phyloP scores from a whole-genome alignment of 1,284 basidiomycete species.

The Boletus mariae region DNA sequence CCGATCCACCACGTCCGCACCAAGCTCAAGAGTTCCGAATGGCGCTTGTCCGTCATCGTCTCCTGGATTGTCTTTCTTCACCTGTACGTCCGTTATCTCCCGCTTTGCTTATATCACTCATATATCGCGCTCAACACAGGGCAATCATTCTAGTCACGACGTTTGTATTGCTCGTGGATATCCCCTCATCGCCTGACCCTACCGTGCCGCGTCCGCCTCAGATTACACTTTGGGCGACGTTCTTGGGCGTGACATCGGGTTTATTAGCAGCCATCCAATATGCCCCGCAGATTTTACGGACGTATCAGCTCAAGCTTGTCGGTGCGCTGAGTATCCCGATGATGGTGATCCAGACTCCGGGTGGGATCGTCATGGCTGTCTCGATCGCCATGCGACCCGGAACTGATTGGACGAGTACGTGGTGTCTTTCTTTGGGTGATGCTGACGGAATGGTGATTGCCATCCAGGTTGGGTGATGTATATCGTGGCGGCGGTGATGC shows the following conservation, averaged over 20 bases:
- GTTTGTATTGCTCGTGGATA: conserved; percentile 50
- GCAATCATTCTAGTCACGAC: conserved; percentile 51
- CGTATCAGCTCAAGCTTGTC: conserved; percentile 76
- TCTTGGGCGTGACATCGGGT: conserved; percentile 83
- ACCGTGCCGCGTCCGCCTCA: conserved; percentile 35
- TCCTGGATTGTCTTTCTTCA: conserved; percentile 73
- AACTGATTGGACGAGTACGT: conserved; percentile 83
- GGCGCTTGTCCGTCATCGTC: conserved; percentile 73
- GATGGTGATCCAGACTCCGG: conserved; percentile 95
- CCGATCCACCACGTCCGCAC: conserved; percentile 46
- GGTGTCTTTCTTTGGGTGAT: not conserved
- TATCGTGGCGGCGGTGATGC: conserved; percentile 84
- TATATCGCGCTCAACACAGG: conserved; percentile 34
- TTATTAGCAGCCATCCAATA: conserved; percentile 82
- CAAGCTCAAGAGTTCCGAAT: conserved; percentile 57
- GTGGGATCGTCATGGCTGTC: conserved; percentile 83
- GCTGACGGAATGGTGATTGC: not conserved
- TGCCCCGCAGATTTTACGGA: conserved; percentile 81
- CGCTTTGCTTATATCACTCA: conserved; percentile 12
- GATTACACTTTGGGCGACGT: conserved; percentile 72
- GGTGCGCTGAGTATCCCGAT: conserved; percentile 91
- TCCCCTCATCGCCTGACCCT: conserved; percentile 39
- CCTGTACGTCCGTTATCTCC: conserved; percentile 52
- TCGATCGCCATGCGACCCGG: conserved; percentile 68
- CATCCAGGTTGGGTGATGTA: conserved; percentile 76